phyloP scores from a whole-genome alignment of 257 asterid species.

The Nicotiana sylvestris region DNA sequence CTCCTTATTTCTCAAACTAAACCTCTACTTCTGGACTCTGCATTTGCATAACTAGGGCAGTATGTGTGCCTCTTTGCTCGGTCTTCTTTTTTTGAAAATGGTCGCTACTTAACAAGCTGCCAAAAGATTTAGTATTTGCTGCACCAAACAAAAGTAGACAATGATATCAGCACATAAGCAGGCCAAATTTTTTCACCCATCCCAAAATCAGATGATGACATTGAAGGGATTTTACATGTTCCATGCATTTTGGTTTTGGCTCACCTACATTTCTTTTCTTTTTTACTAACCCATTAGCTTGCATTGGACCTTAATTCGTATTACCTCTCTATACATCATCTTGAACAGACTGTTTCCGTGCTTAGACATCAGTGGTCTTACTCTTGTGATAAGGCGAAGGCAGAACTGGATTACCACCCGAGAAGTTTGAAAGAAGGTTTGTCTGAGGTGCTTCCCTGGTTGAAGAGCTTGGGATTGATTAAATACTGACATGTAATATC shows the following conservation, averaged over 20 bases:
- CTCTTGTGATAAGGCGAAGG: constrained; percentile 74
- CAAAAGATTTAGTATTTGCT: background rate
- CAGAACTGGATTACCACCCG: constrained; percentile 72
- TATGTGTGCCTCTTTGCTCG: background rate
- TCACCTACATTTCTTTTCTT: background rate
- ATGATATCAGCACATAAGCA: background rate
- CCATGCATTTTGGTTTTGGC: background rate
- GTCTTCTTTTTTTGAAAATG: background rate
- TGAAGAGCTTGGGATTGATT: constrained; percentile 63
- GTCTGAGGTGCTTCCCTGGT: constrained; percentile 80
- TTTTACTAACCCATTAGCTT: background rate
- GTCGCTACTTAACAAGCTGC: background rate
- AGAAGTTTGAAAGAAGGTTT: constrained; percentile 80
- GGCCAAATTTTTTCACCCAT: background rate
- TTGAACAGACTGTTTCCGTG: constrained; percentile 55
- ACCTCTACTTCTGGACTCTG: background rate
- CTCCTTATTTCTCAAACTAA: background rate
- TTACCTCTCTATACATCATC: background rate
- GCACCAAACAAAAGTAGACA: background rate
- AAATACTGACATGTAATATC: constrained; percentile 31
- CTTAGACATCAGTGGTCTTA: constrained; percentile 88
- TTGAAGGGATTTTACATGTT: background rate
- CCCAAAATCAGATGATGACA: background rate
- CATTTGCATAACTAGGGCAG: background rate
- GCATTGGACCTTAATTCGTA: constrained; percentile 1